Conservation (phyloP, 805 yeast species). For the Monosporozyma unispora region DNA sequence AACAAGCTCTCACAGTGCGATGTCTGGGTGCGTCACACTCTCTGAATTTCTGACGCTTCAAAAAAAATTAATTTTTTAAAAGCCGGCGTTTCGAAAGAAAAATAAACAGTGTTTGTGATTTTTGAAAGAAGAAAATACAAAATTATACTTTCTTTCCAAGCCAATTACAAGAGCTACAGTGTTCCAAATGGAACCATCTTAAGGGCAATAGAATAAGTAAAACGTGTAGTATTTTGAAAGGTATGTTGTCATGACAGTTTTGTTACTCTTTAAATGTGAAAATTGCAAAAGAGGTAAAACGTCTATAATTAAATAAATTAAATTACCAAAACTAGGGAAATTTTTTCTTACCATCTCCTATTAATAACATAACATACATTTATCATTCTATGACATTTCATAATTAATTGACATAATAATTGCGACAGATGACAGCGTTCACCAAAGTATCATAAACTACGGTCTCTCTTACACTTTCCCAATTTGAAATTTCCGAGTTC, state of each 20-base stretch:
- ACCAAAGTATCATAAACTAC: neutral
- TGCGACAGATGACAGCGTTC: neutral
- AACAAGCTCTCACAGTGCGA: neutral
- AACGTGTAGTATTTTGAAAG: neutral
- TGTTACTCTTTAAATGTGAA: no score
- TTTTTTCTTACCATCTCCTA: no score
- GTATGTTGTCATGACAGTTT: no score
- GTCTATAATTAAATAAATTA: no score
- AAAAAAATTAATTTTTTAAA: no score
- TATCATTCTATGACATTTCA: no score
- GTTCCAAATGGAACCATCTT: neutral
- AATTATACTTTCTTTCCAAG: neutral
- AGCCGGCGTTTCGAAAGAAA: neutral
- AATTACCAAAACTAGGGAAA: no score
- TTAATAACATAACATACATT: no score
- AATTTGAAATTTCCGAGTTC: no score
- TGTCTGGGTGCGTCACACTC: conserved; percentile 1
- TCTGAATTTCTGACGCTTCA: no score
- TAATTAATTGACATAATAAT: neutral
- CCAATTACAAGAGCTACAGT: neutral
- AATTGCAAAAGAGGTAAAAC: no score
- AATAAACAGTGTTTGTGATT: neutral
- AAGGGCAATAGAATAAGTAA: neutral
- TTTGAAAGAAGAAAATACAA: neutral
- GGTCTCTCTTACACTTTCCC: neutral